These are phyloP conservation scores for Puccinellia tenuiflora DNA, from an alignment of 176 grass and related monocot genomes.

Conservation along the genomic window DNA sequence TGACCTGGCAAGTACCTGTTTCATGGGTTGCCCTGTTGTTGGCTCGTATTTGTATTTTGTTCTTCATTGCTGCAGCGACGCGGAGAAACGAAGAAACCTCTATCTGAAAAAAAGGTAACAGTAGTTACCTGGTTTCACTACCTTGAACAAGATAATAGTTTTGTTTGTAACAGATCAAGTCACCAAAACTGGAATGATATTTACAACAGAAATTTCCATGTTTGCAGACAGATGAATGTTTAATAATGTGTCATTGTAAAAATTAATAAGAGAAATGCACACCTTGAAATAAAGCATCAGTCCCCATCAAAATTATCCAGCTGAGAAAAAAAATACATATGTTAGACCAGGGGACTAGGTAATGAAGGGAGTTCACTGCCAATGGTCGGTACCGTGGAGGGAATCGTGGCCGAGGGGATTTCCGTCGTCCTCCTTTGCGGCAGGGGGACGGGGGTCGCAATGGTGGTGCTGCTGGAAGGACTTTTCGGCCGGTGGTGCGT, in stretches of 20 bases:
- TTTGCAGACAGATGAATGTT: not conserved
- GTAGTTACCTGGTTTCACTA: not conserved
- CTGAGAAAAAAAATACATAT: slow-evolving; percentile 32
- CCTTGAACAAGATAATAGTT: not conserved
- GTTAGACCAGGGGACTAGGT: not conserved
- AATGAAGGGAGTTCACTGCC: not conserved
- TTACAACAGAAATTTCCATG: not conserved
- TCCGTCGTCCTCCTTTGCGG: too few relatives aligned
- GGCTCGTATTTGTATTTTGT: not conserved
- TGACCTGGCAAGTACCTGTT: not conserved
- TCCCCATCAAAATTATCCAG: slow-evolving; percentile 71
- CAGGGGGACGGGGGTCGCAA: too few relatives aligned
- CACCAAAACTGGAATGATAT: slow-evolving; percentile 3
- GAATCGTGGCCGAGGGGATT: too few relatives aligned
- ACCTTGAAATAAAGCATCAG: slow-evolving; percentile 55
- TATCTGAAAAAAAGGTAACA: not conserved
- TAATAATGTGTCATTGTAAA: not conserved
- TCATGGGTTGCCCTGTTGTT: not conserved
- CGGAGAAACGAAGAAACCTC: not conserved
- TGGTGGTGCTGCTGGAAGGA: too few relatives aligned
- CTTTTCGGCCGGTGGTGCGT: too few relatives aligned
- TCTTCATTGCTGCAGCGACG: not conserved
- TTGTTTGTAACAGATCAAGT: slow-evolving; percentile 1
- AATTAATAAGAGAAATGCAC: slow-evolving; percentile 20
- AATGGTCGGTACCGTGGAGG: too few relatives aligned